A percentile compares a stretch with the other conserved stretches of the same genome.
Conservation (phyloP, 208 protist genomes). For the Leptomonas seymouri region DNA sequence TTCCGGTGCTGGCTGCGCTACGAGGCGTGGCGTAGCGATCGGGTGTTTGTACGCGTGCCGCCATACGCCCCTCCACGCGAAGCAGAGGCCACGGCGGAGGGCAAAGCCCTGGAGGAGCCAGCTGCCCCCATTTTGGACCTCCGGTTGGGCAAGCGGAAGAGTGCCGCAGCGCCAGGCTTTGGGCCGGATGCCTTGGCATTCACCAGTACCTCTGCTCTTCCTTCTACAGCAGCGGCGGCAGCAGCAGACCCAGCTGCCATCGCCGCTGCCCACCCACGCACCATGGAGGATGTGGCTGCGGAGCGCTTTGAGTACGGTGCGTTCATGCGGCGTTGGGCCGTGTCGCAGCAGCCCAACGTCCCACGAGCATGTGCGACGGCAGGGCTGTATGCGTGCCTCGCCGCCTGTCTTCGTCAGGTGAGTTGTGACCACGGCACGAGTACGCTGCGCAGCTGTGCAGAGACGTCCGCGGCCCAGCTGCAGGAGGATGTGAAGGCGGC, state of each 20-base stretch:
- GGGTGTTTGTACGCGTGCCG: slow-evolving; percentile 38
- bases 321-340: slow-evolving; percentile 23
- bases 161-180: background rate
- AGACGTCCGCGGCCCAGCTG: slow-evolving; percentile 25
- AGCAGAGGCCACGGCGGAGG: slow-evolving; percentile 23
- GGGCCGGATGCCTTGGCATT: background rate
- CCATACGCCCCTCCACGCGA: slow-evolving; percentile 41
- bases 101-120: slow-evolving; percentile 9
- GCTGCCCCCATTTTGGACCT: background rate
- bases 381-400: slow-evolving; percentile 21
- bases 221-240: slow-evolving; percentile 5
- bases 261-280: slow-evolving; percentile 11
- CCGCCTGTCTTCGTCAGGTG: slow-evolving; percentile 26
- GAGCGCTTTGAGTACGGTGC: slow-evolving; percentile 34
- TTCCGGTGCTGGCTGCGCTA: slow-evolving; percentile 36
- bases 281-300: slow-evolving; percentile 44
- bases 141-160: slow-evolving; percentile 23
- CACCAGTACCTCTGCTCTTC: background rate
- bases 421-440: slow-evolving; percentile 3
- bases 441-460: slow-evolving; percentile 23
- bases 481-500: slow-evolving; percentile 16
- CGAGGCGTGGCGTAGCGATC: slow-evolving; percentile 26
- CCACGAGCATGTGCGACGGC: background rate
- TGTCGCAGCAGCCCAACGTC: background rate
- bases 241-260: background rate